Evolutionary conservation across 2,329 filamentous ascomycete genomes (phyloP).

Genomic region (Colletotrichum orchidophilum): DNA sequence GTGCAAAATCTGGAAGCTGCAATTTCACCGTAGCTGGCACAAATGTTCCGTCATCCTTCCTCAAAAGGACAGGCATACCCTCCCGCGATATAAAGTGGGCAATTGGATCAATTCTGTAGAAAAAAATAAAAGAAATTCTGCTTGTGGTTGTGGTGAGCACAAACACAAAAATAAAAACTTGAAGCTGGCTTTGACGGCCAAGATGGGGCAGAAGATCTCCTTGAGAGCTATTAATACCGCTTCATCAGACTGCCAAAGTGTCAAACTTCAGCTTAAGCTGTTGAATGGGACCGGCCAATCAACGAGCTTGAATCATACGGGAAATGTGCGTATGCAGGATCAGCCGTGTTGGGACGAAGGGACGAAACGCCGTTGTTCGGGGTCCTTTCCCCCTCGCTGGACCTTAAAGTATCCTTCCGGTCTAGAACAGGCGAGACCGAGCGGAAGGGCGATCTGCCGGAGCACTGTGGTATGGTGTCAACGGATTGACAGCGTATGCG

Average conservation of each 20-base stretch:
- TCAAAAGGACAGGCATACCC: not conserved
- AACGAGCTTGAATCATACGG: not conserved
- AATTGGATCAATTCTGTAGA: not conserved
- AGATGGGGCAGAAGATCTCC: not conserved
- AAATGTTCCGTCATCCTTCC: not conserved
- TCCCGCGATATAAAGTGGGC: not conserved
- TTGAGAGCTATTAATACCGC: conserved; percentile 4
- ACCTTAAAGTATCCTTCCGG: conserved; percentile 10
- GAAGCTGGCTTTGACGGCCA: not conserved
- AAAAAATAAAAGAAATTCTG: not conserved
- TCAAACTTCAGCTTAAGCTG: conserved; percentile 4
- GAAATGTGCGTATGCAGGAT: not conserved
- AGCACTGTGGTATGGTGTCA: not conserved
- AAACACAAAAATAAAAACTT: not conserved
- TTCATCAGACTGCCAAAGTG: conserved; percentile 2
- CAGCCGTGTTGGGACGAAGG: conserved; percentile 17
- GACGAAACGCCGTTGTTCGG: conserved; percentile 4
- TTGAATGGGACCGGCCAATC: not conserved
- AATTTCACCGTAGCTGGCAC: not conserved
- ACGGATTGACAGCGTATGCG: not conserved
- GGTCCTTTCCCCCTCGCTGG: not conserved
- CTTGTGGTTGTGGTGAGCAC: not conserved
- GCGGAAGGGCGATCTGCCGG: conserved; percentile 3
- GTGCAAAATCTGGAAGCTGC: not conserved
- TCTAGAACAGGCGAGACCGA: conserved; percentile 26